These are phyloP conservation scores for Spathaspora hagerdaliae DNA, from an alignment of 805 yeast species.

Conservation along the genomic window DNA sequence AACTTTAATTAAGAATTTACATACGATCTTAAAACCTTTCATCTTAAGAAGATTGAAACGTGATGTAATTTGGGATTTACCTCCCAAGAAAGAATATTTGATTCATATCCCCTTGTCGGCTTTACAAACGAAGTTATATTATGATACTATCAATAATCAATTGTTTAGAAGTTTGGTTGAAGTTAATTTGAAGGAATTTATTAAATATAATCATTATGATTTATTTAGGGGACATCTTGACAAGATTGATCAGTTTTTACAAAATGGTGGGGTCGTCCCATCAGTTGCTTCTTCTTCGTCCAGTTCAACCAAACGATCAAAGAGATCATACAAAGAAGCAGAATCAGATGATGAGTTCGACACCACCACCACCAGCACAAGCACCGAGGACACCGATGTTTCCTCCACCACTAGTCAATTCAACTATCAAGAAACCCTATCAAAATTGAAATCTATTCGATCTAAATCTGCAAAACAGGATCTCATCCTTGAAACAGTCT, in stretches of 20 bases:
- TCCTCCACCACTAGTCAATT: not conserved
- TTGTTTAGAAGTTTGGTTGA: slow-evolving; percentile 44
- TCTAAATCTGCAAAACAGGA: slow-evolving; percentile 8
- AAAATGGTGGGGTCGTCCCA: slow-evolving; percentile 14
- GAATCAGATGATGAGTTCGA: slow-evolving; percentile 30
- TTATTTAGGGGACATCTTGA: slow-evolving; percentile 18
- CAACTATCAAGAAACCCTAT: slow-evolving; percentile 1
- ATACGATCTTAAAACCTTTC: slow-evolving; percentile 86
- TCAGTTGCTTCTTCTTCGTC: slow-evolving; percentile 4
- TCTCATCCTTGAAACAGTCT: slow-evolving; percentile 11
- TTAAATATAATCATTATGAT: slow-evolving; percentile 34
- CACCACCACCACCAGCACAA: not conserved
- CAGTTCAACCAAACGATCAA: slow-evolving; percentile 1
- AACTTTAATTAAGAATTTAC: slow-evolving; percentile 69
- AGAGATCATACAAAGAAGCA: slow-evolving; percentile 14
- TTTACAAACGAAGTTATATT: slow-evolving; percentile 62
- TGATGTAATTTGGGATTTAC: slow-evolving; percentile 65
- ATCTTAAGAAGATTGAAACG: slow-evolving; percentile 75
- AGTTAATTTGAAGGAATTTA: slow-evolving; percentile 49
- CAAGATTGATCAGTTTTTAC: slow-evolving; percentile 39
- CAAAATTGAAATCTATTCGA: not conserved
- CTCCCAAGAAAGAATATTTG: slow-evolving; percentile 87
- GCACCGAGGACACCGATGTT: not conserved
- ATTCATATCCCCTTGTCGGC: slow-evolving; percentile 66
- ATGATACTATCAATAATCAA: slow-evolving; percentile 42